phyloP scores from a whole-genome alignment of 163 green algal genomes.

The Chloromonas sp. region DNA sequence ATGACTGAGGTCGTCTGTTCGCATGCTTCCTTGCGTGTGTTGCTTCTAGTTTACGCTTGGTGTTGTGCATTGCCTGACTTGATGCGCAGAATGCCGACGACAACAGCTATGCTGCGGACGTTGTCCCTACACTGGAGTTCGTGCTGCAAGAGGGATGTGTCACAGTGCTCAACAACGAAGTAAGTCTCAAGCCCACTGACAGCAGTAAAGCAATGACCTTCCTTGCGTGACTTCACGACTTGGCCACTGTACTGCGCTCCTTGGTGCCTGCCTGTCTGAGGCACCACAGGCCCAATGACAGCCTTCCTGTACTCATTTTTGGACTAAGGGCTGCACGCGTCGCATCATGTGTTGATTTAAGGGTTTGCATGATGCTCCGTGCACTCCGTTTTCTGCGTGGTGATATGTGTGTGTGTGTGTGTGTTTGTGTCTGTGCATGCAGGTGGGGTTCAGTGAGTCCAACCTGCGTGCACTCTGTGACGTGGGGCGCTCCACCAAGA shows the following conservation, averaged over 20 bases:
- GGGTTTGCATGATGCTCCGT: no score
- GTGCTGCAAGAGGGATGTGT: constrained; percentile 26
- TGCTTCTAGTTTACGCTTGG: no score
- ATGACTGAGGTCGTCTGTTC: no score
- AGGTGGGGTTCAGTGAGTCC: constrained; percentile 29
- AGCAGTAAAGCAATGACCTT: not conserved
- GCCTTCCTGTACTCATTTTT: no score
- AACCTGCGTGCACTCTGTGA: constrained; percentile 54
- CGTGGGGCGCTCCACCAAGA: constrained; percentile 46
- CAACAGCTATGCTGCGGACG: constrained; percentile 43
- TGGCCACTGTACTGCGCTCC: not conserved
- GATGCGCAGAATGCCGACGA: constrained; percentile 51
- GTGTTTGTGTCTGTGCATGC: not conserved
- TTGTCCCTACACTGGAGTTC: constrained; percentile 41
- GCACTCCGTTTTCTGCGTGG: no score
- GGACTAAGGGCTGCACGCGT: no score
- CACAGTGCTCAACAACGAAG: constrained; percentile 43
- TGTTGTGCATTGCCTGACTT: no score
- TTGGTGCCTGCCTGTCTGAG: not conserved
- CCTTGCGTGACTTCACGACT: not conserved
- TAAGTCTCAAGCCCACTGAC: constrained; percentile 1
- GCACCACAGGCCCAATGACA: not conserved
- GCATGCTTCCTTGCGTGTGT: no score
- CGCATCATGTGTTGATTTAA: no score
- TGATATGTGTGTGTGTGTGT: not conserved